Evolutionary conservation across 179 eudicot species (phyloP).

Genomic region (Gypsophila paniculata): DNA sequence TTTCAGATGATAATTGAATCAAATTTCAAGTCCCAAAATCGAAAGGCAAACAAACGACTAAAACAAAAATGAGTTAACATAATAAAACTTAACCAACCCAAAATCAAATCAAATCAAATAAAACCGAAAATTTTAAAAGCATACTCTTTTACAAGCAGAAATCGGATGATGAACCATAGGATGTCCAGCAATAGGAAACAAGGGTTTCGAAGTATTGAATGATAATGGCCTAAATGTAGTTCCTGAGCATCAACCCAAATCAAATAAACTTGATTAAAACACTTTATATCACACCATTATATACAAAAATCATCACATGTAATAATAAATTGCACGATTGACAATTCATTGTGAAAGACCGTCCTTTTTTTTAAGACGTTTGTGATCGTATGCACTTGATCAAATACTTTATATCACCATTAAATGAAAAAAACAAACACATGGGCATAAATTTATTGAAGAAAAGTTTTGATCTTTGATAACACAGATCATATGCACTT

Average conservation of each 20-base stretch:
- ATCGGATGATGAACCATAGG: constrained; percentile 95
- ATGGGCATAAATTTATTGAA: too few species aligned
- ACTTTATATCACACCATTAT: not conserved
- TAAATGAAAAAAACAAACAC: too few species aligned
- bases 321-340: too few species aligned
- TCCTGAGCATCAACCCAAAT: constrained; percentile 37
- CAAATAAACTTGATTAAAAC: constrained; percentile 3
- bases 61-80: not conserved
- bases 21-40: too few species aligned
- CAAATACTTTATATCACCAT: too few species aligned
- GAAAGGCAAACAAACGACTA: too few species aligned
- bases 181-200: constrained; percentile 91
- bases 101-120: not conserved
- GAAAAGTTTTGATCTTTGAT: too few species aligned
- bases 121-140: not conserved
- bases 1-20: too few species aligned
- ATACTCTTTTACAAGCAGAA: constrained; percentile 87
- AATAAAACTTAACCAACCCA: constrained; percentile 9
- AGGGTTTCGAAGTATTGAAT: constrained; percentile 78
- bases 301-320: not conserved
- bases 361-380: too few species aligned
- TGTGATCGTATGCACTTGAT: too few species aligned
- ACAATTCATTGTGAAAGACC: too few species aligned
- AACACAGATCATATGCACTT: too few species aligned
- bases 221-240: constrained; percentile 86